Evolutionary conservation across 805 yeast species (phyloP), one percentile per base, ranked within the genome.

Genomic region (Candida boidinii): DNA sequence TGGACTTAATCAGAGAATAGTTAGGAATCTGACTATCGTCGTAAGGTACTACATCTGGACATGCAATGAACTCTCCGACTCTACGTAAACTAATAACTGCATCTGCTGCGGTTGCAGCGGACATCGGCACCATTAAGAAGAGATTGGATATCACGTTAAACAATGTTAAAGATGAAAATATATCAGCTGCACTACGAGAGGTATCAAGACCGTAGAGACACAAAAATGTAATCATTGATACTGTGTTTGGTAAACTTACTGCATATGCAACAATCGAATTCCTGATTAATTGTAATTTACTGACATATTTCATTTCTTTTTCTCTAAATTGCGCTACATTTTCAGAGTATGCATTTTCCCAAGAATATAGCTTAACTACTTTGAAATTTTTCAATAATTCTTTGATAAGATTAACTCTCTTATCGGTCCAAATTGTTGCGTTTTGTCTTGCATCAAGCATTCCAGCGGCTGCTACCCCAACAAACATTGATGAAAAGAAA

Each of bases 331-430:
- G 63, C 17, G 68, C 45, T 23, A 88, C 68, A 33, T 66, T 65
- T 9, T 66, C 54, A 38, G 68, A 64, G 51, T 84, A 88, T 1
- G 95, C 83, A 26, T 65, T 66, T 53, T 88, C 96, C 96, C 96
- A 87, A 4, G 92, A 79, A 53, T 87, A 87, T 48, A 73, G 79
- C 60, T 88, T 87, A 54, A 87, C 79, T 56, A 79, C 68, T 52
- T 81, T 84, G 65, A 86, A 72, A 41, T 81, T 77, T 50, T 72
- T 77, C 42, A 87, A 64, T 18, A 86, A 71, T 53, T 87, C 96
- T 43, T 83, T 79, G 53, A 86, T 76, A 26, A 74, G 62, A 29
- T 75, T 67, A 22, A 87, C 90, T 50, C 96, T 76, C 17, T 56
- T 55, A 52, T 88, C 96, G 5, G 95, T 87, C 48, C 59, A 74